Evolutionary conservation across 768 basidiomycete species (phyloP).

Genomic region (Pholiota conissans): DNA sequence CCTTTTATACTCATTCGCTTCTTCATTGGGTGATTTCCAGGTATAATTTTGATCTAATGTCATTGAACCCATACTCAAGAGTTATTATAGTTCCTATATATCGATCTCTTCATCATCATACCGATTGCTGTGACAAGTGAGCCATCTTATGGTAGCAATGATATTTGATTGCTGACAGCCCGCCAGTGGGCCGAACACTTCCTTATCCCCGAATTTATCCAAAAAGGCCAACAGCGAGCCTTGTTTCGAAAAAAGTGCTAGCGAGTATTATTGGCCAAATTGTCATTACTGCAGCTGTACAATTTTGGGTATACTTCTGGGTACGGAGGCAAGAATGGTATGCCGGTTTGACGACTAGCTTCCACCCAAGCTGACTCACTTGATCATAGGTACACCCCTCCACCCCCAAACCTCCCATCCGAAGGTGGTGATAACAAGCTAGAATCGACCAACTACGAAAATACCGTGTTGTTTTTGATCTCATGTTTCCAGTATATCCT

Average conservation of each 20-base stretch:
- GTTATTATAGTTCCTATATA: slow-evolving; percentile 80
- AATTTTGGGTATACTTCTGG: slow-evolving; percentile 90
- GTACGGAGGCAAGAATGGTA: slow-evolving; percentile 85
- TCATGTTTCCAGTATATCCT: slow-evolving; percentile 99
- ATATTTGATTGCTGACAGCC: slow-evolving; percentile 9
- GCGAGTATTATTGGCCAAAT: slow-evolving; percentile 94
- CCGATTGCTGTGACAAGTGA: slow-evolving; percentile 94
- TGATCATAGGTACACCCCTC: slow-evolving; percentile 70
- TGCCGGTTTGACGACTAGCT: slow-evolving; percentile 10
- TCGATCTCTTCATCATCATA: slow-evolving; percentile 97
- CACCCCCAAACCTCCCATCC: slow-evolving; percentile 43
- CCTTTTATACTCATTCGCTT: slow-evolving; percentile 93
- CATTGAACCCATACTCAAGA: slow-evolving; percentile 11
- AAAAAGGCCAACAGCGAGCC: slow-evolving; percentile 91
- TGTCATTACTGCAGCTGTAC: slow-evolving; percentile 76
- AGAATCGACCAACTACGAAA: slow-evolving; percentile 87
- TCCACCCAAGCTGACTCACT: not conserved
- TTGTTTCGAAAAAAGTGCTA: slow-evolving; percentile 94
- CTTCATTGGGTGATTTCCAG: slow-evolving; percentile 95
- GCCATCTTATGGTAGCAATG: slow-evolving; percentile 27
- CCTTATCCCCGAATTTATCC: slow-evolving; percentile 85
- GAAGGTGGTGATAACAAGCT: slow-evolving; percentile 66
- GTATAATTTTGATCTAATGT: slow-evolving; percentile 37
- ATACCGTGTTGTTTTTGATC: slow-evolving; percentile 86
- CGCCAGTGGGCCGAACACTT: slow-evolving; percentile 89